Conservation (phyloP, 2,329 filamentous ascomycete genomes). For the Zymoseptoria passerinii region DNA sequence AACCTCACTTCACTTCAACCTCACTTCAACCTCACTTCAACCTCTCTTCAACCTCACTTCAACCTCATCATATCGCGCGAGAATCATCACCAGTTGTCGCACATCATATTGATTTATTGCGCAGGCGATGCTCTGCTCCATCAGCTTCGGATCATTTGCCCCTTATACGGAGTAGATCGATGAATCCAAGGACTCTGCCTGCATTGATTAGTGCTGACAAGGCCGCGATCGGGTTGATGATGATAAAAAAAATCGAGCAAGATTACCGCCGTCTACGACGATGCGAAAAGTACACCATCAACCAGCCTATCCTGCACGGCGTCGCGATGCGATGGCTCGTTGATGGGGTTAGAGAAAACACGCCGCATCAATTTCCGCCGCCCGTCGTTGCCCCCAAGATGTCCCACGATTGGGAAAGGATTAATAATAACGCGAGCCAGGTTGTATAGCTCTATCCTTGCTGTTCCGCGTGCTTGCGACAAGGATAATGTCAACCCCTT, state of each 20-base stretch:
- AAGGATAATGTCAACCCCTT: no score
- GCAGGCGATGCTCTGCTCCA: no score
- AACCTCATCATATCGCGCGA: no score
- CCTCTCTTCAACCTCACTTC: no score
- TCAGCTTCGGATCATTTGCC: neutral
- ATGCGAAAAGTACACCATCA: neutral
- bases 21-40: no score
- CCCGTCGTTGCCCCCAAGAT: neutral
- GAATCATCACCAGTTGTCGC: no score
- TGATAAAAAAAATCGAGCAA: neutral
- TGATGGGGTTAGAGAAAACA: neutral
- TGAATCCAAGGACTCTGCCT: neutral
- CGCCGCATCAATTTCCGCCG: neutral
- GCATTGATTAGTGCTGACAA: neutral
- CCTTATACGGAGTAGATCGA: neutral
- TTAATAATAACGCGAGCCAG: no score
- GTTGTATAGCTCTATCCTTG: no score
- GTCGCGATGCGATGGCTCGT: neutral
- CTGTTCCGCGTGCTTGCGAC: no score
- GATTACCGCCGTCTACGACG: neutral
- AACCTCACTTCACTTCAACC: no score
- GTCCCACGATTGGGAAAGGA: neutral
- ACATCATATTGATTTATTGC: no score
- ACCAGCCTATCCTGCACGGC: neutral
- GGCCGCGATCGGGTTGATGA: neutral